Evolutionary conservation across 495 filamentous ascomycete species (phyloP), one percentile per base, ranked within the genome.

Genomic region (Hyaloscypha bicolor): DNA sequence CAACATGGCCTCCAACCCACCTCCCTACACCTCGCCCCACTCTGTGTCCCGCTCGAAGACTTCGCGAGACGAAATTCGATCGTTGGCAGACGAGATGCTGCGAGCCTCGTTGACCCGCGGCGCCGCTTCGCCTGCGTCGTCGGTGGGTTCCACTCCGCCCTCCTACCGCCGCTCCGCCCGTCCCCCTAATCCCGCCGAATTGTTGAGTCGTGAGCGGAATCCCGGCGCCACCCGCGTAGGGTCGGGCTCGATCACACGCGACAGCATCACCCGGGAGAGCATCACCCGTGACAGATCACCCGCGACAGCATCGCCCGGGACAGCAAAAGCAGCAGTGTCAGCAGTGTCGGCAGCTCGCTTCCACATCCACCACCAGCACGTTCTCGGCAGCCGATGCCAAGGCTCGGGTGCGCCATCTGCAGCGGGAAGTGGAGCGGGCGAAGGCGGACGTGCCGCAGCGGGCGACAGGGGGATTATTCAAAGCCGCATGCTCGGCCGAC

Each of bases 401-500:
- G 58, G 64, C 63, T 42, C 72, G 74, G 21, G 56, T 76, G 5
- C 63, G 63, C 59, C 70, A 69, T 66, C 69, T 77, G 33, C 33
- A 74, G 63, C 57, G 63, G 21, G 70, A 75, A n/a, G 55, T 69
- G 22, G 52, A 66, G 16, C 21, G 37, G 22, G 73, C 74, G 11
- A 67, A 64, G 25, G 67, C 59, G 22, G 42, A 51, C 8, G 31
- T 62, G 4, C 68, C 63, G 12, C 33, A 4, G 39, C 73, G 71
- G 9, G 12, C 71, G 2, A 71, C 69, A 9, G 63, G 5, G 8
- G 72, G 71, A 9, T 48, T 79, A 22, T 78, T 80, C 63, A 75
- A 75, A 66, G 39, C 60, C 14, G 75, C 64, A 12, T 80, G 75
- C 68, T 77, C 77, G 1, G 76, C 74, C 29, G 78, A 80, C 55